Conservation (phyloP, 2,329 filamentous ascomycete genomes). For the Colletotrichum liriopes region DNA sequence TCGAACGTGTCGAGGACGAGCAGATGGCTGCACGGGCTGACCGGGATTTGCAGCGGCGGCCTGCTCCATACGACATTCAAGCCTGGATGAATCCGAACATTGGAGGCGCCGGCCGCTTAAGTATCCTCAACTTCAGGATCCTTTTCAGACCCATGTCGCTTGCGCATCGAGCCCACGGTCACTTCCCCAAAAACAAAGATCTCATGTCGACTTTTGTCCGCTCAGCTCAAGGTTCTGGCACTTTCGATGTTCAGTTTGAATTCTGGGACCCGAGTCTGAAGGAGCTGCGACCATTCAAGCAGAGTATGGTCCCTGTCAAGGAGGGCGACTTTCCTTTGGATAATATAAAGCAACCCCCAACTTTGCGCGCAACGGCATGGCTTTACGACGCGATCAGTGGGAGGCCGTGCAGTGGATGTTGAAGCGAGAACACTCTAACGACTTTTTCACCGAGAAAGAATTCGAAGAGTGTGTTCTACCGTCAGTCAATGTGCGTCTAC, state of each 20-base stretch:
- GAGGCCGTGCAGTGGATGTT: constrained; percentile 49
- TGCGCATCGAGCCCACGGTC: constrained; percentile 39
- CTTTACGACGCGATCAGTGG: constrained; percentile 46
- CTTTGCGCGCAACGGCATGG: constrained; percentile 35
- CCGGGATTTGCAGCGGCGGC: not conserved
- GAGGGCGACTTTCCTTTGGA: not conserved
- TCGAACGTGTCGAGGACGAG: constrained; percentile 23
- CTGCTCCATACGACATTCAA: constrained; percentile 3
- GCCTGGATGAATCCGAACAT: constrained; percentile 1
- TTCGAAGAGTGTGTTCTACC: constrained; percentile 55
- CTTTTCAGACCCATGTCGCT: constrained; percentile 41
- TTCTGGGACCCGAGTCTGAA: constrained; percentile 39
- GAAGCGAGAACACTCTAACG: constrained; percentile 43
- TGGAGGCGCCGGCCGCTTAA: too few relatives aligned
- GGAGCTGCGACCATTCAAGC: constrained; percentile 49
- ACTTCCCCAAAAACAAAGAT: constrained; percentile 34
- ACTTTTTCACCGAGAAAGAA: constrained; percentile 55
- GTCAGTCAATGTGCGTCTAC: constrained; percentile 52
- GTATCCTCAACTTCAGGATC: constrained; percentile 32
- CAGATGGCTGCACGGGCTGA: not conserved
- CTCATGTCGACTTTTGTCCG: constrained; percentile 24
- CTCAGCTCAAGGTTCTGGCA: not conserved
- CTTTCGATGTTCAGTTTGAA: constrained; percentile 15
- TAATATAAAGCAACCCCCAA: constrained; percentile 23
- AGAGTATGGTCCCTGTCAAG: constrained; percentile 44